Base-by-base conservation (phyloP, 306 rosid species). In the Malus asiatica region DNA sequence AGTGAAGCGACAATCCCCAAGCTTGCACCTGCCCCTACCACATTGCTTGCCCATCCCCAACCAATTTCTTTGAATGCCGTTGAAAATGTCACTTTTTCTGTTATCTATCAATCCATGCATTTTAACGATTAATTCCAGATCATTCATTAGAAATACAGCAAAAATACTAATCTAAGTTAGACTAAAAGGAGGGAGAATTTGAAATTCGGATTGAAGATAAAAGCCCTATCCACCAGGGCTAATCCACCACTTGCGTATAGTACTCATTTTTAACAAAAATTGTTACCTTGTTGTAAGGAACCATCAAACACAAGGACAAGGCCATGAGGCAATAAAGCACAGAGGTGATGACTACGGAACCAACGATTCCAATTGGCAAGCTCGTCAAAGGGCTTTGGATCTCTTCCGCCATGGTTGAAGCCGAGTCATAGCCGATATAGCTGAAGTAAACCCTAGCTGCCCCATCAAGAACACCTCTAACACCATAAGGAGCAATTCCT, bases 361-460 rank as follows among this genome's bases (percentile, higher is more conserved):
- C 98, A 66, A 90, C 81, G 53, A 94, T 92, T 78, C 98, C 97
- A 73, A 94, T 69, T 10, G 98, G 98, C 29, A 94, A 88, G 75
- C 87, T 88, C 76, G 75, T 89, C 6, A 82, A 80, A 75, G 97
- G 98, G 68, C 85, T 87, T 77, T 84, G 89, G 42, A 89, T 90
- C 82, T 94, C 98, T 78, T 94, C 98, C 29, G 98, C 98, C 90
- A 94, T 80, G 32, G 98, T 94, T 79, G 98, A 92, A 78, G 91
- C 98, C 15, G 98, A 92, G 81, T 94, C 97, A 79, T 92, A 94
- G 51, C 98, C 98, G 58, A 94, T 94, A 70, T 92, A 94, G 80
- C 96, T 92, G 77, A 94, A 89, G 79, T 94, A 94, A 19, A 94
- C 98, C 62, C 82, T 78, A 66, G 98, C 96, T 69, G 98, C 97